Percentiles rank a stretch among this genome's conserved stretches.
These are phyloP conservation scores for Chlorella sp. DNA, from an alignment of 139 green algal genomes.

Conservation along the genomic window DNA sequence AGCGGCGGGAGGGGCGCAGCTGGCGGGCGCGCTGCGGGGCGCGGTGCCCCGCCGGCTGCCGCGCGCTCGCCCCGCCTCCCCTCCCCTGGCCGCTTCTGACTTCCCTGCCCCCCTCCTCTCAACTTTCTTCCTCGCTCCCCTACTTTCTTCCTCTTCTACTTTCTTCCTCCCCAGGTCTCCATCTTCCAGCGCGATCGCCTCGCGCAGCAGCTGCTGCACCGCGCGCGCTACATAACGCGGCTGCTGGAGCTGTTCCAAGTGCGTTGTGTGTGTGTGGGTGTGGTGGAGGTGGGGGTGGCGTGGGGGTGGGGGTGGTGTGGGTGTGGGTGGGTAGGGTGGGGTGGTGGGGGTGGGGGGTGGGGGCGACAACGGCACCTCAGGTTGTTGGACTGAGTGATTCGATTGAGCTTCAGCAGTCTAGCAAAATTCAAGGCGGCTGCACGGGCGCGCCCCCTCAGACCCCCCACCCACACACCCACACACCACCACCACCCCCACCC, in stretches of 20 bases:
- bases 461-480: too few relatives aligned
- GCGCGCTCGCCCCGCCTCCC: not conserved
- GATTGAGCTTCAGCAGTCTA: too few relatives aligned
- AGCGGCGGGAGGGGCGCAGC: too few relatives aligned
- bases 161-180: slow-evolving; percentile 40
- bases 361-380: too few relatives aligned
- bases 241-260: slow-evolving; percentile 90
- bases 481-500: not conserved
- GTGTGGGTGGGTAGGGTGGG: not conserved
- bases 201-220: slow-evolving; percentile 63
- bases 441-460: too few relatives aligned
- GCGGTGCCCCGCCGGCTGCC: not conserved
- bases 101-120: slow-evolving; percentile 7
- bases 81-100: not conserved
- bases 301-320: not conserved
- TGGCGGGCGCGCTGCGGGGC: not conserved
- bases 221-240: slow-evolving; percentile 59
- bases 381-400: too few relatives aligned
- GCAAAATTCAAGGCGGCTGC: too few relatives aligned
- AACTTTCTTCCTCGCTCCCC: not conserved
- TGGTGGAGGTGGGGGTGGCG: not conserved
- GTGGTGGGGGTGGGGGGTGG: too few relatives aligned
- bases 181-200: slow-evolving; percentile 79
- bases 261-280: slow-evolving; percentile 8
- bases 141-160: not conserved